Conservation (phyloP, 2,329 filamentous ascomycete species). For the Talaromyces sp. region DNA sequence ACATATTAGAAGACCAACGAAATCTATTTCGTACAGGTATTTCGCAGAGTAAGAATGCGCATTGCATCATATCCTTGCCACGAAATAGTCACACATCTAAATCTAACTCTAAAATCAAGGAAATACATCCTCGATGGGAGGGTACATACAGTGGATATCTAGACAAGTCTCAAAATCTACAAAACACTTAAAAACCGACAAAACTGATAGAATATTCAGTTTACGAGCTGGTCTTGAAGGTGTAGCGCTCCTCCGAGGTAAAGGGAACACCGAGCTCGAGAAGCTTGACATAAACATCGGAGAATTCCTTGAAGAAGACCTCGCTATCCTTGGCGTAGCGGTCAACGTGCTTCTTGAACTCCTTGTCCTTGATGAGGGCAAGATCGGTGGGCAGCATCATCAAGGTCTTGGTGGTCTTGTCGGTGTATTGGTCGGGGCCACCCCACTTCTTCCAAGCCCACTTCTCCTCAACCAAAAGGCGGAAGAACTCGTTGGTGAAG, state of each 20-base stretch:
- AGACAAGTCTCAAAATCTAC: neutral
- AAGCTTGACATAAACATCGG: conserved; percentile 69
- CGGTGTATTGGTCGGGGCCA: conserved; percentile 84
- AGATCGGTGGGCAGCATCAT: conserved; percentile 98
- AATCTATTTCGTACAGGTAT: neutral
- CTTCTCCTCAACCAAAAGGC: conserved; percentile 82
- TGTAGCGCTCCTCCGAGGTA: conserved; percentile 54
- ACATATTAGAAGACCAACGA: neutral
- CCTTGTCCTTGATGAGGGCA: conserved; percentile 80
- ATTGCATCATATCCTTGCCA: neutral
- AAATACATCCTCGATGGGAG: neutral
- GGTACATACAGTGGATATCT: neutral
- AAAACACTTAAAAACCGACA: neutral
- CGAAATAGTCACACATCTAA: conserved; percentile 1
- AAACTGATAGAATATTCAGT: neutral
- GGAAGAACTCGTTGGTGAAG: conserved; percentile 92
- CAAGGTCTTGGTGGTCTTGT: conserved; percentile 76
- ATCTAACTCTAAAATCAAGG: conserved; percentile 1
- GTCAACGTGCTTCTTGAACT: conserved; percentile 73
- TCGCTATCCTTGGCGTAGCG: conserved; percentile 89
- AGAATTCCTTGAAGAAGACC: conserved; percentile 90
- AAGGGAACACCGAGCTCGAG: conserved; percentile 96
- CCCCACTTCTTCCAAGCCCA: conserved; percentile 91
- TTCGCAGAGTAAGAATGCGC: neutral
- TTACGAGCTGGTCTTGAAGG: conserved; percentile 57